Percentiles rank a stretch among this genome's conserved stretches.
phyloP scores from a whole-genome alignment of 768 basidiomycete species.

The Suillus cothurnatus region DNA sequence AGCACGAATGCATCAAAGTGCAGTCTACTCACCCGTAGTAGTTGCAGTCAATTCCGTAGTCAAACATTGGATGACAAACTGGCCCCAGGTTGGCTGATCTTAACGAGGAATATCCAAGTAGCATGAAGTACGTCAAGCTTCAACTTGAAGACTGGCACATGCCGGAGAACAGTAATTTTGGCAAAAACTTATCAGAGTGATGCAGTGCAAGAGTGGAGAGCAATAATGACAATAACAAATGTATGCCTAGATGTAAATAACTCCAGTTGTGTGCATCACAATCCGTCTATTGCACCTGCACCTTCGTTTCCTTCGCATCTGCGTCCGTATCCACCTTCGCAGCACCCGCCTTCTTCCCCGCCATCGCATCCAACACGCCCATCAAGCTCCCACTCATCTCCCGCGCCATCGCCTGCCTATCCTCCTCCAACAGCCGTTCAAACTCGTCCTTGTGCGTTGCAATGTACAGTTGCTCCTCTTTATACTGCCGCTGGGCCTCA shows the following conservation, averaged over 20 bases:
- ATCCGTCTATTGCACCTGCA: constrained; percentile 4
- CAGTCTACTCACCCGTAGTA: background rate
- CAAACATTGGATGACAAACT: background rate
- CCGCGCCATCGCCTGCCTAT: constrained; percentile 47
- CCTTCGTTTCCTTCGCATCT: background rate
- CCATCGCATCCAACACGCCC: constrained; percentile 27
- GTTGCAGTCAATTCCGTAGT: background rate
- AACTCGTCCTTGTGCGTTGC: constrained; percentile 51
- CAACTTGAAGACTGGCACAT: too few relatives aligned
- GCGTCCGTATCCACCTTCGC: background rate
- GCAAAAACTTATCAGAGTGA: background rate
- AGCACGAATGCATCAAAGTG: background rate
- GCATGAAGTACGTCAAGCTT: too few relatives aligned
- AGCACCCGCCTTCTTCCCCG: constrained; percentile 24
- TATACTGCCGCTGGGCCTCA: constrained; percentile 53
- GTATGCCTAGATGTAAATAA: background rate
- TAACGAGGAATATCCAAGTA: too few relatives aligned
- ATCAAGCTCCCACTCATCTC: constrained; percentile 50
- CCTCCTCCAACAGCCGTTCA: constrained; percentile 53
- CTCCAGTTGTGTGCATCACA: background rate
- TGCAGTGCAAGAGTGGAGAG: background rate
- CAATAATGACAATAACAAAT: background rate
- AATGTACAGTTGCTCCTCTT: constrained; percentile 56
- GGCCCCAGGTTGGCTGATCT: background rate
- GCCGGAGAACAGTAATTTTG: background rate